Evolutionary conservation across 2,329 filamentous ascomycete genomes (phyloP).

Genomic region (Alternaria incomplexa): DNA sequence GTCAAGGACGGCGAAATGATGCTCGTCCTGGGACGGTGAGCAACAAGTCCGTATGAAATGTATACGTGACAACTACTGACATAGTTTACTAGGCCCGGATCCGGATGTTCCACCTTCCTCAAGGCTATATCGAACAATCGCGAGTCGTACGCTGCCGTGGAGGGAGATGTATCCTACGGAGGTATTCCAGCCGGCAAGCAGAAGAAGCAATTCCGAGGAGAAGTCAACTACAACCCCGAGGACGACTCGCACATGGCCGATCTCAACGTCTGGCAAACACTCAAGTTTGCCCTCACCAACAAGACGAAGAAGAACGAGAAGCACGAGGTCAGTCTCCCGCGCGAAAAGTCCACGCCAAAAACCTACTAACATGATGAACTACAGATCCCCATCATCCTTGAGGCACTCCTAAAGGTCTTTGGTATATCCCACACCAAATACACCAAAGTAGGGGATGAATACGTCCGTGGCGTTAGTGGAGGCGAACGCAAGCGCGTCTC

Average conservation of each 20-base stretch:
- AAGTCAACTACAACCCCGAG: constrained; percentile 80
- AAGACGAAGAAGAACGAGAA: constrained; percentile 73
- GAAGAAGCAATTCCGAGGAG: constrained; percentile 71
- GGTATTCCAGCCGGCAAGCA: constrained; percentile 73
- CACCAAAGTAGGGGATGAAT: constrained; percentile 77
- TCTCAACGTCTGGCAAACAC: constrained; percentile 78
- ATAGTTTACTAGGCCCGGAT: constrained; percentile 60
- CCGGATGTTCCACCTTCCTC: constrained; percentile 78
- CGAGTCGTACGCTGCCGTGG: constrained; percentile 67
- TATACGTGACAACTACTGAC: background rate
- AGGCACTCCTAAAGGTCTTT: constrained; percentile 77
- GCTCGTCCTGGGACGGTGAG: constrained; percentile 68
- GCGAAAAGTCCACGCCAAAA: background rate
- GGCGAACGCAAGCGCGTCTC: constrained; percentile 78
- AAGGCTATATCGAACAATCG: constrained; percentile 77
- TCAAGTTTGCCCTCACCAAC: constrained; percentile 76
- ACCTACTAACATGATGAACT: background rate
- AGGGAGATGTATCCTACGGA: constrained; percentile 74
- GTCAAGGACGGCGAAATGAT: constrained; percentile 75
- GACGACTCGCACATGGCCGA: constrained; percentile 77
- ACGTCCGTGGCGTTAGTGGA: constrained; percentile 75
- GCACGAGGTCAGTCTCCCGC: constrained; percentile 47
- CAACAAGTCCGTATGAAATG: background rate
- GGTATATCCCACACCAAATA: constrained; percentile 77
- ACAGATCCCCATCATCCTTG: constrained; percentile 69